phyloP scores from a whole-genome alignment of 2,329 filamentous ascomycete genomes.

The Colletotrichum ledebouriae region DNA sequence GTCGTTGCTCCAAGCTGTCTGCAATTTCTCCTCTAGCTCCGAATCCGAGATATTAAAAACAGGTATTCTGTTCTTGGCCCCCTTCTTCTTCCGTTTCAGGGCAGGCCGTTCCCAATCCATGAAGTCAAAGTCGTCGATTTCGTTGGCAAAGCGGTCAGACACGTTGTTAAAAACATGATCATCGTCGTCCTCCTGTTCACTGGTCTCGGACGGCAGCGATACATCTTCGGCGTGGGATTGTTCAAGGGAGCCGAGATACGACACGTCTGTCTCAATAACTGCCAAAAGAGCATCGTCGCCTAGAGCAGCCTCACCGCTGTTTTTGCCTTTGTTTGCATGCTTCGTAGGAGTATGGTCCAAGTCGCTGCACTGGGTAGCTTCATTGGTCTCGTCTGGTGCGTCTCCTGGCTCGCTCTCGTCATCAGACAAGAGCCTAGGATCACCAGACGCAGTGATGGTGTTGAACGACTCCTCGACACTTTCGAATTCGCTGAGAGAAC shows the following conservation, averaged over 20 bases:
- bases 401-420: neutral
- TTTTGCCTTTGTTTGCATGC: neutral
- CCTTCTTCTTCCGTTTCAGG: slow-evolving; percentile 75
- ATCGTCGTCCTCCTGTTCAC: slow-evolving; percentile 11
- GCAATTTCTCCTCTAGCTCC: slow-evolving; percentile 73
- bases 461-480: slow-evolving; percentile 46
- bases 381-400: neutral
- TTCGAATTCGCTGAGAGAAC: slow-evolving; percentile 42
- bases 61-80: slow-evolving; percentile 65
- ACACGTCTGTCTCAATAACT: slow-evolving; percentile 14
- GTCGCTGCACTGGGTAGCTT: neutral
- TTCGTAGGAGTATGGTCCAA: neutral
- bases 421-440: neutral
- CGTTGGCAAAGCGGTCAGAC: slow-evolving; percentile 40
- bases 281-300: neutral
- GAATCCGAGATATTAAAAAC: slow-evolving; percentile 73
- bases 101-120: slow-evolving; percentile 86
- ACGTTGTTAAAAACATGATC: slow-evolving; percentile 35
- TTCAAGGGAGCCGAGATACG: slow-evolving; percentile 12
- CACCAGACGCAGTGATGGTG: neutral
- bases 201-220: slow-evolving; percentile 4
- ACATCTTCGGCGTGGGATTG: slow-evolving; percentile 9
- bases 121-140: slow-evolving; percentile 80
- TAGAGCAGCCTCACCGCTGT: too few species aligned
- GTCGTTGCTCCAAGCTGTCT: slow-evolving; percentile 74